Base-by-base conservation (phyloP, 371 early-diverging fungal species). In the Lichtheimia ornata region DNA sequence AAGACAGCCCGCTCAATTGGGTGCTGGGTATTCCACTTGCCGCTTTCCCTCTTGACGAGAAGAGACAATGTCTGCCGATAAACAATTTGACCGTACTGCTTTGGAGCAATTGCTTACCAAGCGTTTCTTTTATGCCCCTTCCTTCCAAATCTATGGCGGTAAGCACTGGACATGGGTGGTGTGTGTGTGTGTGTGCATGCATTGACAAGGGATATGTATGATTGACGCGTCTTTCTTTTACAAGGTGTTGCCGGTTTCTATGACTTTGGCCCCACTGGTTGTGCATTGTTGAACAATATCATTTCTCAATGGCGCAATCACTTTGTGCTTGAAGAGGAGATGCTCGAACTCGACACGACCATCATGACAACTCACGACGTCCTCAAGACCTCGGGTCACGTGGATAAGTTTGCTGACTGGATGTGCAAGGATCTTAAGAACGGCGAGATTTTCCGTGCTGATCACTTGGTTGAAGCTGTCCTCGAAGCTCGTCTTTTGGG, bases 361-460 rank as follows among this genome's bases (percentile, higher is more conserved):
- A 97, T 98, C 77, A 89, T 99, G 80, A 98, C 99, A 24, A 99
- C 99, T 5, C 88, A 95, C 62, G 92, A 95, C 44, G 99, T 99
- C 30, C 82, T 99, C 44, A 98, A 99, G 85, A 95, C 98, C 22
- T 97, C 98, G 44, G 99, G 99, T 51, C 99, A 99, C 85, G 99
- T 99, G 17, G 99, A 99, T 52, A 95, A 96, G 68, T 99, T 99
- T 79, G 90, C 96, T 57, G 99, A 99, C 84, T 96, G 94, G 86
- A 97, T 99, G 95, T 91, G 94, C 77, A 92, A 90, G 69, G 99
- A 99, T 81, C 73, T 86, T 41, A 91, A 90, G 74, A 97, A 88
- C 65, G 97, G 98, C 59, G 97, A 97, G 59, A 92, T 96, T 62
- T 97, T 93, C 87, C 89, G 99, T 65, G 99, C 99, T 41, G 99